Evolutionary conservation across 2,329 filamentous ascomycete genomes (phyloP), one percentile per base, ranked within the genome.

Genomic region (Amylocarpus encephaloides): DNA sequence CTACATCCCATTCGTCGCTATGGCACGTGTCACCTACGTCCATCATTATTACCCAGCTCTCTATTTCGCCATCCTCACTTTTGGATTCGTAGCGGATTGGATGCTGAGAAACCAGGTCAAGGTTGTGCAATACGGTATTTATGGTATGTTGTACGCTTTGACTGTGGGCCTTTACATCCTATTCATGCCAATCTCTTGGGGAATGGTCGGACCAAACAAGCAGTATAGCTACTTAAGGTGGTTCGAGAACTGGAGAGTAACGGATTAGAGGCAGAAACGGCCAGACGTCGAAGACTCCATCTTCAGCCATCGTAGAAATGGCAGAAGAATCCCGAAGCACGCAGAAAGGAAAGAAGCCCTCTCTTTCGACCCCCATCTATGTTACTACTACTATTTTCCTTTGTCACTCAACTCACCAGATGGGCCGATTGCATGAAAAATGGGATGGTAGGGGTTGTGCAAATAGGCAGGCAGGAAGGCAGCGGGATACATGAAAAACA

Each of bases 31-130:
- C 54, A 98, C 93, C 13, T 98, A 98, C 65, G 93, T 98, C 48
- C 93, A 98, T 70, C 93, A 98, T 74, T 98, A 98, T 76, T 98
- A 97, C 70, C 93, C 93, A 10, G 93, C 93, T 9, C 80, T 98
- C 10, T 98, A 97, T 75, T 98, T 97, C 68, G 91, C 93, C 62
- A 95, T 98, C 58, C 75, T 98, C 41, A 82, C 80, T 13, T 82
- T 91, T 55, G 92, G 91, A 48, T 98, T 98, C 77, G 79, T 90
- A 59, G 72, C 87, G 49, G 90, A 97, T 69, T 97, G 88, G 84
- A 75, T 84, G 56, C 80, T 89, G 42, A 78, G 83, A 58, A 83
- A 79, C 62, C 73, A 88, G 57, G 77, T 75, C 59, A 79, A 79
- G 64, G 72, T 69, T 38, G 63, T 88, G 29, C 83, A 88, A 68